Evolutionary conservation across 495 filamentous ascomycete species (phyloP), one percentile per base, ranked within the genome.

Genomic region (Tuber aestivum): DNA sequence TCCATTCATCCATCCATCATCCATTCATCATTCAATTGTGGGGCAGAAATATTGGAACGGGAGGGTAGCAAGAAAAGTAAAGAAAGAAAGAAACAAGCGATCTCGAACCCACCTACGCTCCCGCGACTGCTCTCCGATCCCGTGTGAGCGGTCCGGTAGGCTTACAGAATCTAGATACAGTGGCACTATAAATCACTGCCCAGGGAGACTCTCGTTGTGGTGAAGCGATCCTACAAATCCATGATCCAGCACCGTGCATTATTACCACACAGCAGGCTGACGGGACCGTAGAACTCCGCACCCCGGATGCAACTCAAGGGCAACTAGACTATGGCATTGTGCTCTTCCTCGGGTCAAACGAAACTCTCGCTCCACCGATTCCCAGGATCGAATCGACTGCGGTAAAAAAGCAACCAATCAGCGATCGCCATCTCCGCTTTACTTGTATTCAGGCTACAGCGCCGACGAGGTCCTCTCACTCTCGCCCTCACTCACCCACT

Each of bases 381-480:
- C n/a, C 10, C 27, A 65, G 18, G 56, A 41, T 69, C 44, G 69
- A 32, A 42, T 44, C 50, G 48, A 38, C 44, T 27, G 41, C 78
- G 35, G 68, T 75, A 75, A 65, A 61, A 27, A 73, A 21, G 48
- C 70, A 48, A 74, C 78, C 75, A 76, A 69, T 82, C 78, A 78
- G 78, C 68, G 45, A 74, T 74, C 76, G 48, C 75, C 77, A 76
- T 76, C 73, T 73, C 23, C 70, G 32, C 68, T 50, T 75, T 72
- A n/a, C n/a, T n/a, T n/a, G n/a, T n/a, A 40, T 48, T 77, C 77
- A 78, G 71, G 72, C 72, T 75, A 80, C 37, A 48, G 78, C 61
- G 50, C 45, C 74, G 61, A 48, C 80, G 75, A 41, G 73, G 69
- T 69, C 78, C 77, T 37, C 71, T 76, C 69, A 72, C 72, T 7